Evolutionary conservation across 345 rosid species (phyloP).

Genomic region (Rhodamnia argentea): DNA sequence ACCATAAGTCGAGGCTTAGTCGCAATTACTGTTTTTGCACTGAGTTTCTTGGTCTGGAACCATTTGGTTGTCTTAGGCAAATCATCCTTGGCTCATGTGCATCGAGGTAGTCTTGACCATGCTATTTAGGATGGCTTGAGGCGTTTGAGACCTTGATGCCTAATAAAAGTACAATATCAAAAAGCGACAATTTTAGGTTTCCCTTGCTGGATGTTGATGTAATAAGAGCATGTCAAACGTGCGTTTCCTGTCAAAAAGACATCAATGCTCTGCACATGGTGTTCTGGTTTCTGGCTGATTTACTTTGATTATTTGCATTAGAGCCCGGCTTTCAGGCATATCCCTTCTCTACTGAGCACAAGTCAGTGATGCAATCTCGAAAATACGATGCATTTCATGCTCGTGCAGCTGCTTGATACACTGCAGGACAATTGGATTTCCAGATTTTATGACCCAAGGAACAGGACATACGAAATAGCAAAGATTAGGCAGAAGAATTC

Average conservation of each 20-base stretch:
- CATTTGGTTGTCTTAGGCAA: constrained; percentile 6
- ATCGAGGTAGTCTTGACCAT: not conserved
- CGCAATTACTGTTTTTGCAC: not conserved
- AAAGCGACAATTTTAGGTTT: not conserved
- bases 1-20: not conserved
- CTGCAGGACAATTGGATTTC: not conserved
- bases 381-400: not conserved
- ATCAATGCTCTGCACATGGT: not conserved
- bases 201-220: not conserved
- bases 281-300: not conserved
- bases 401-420: not conserved
- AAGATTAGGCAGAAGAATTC: not conserved
- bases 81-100: constrained; percentile 9
- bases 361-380: not conserved
- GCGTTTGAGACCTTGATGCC: not conserved
- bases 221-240: not conserved
- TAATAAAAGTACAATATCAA: not conserved
- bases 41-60: not conserved
- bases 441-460: not conserved
- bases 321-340: not conserved
- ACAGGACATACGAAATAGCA: not conserved
- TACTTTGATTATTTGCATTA: not conserved
- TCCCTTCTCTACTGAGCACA: not conserved
- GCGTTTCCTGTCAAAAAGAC: not conserved
- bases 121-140: not conserved